Evolutionary conservation across 2,329 filamentous ascomycete species (phyloP).

Genomic region (Sporothrix pseudoabietina): DNA sequence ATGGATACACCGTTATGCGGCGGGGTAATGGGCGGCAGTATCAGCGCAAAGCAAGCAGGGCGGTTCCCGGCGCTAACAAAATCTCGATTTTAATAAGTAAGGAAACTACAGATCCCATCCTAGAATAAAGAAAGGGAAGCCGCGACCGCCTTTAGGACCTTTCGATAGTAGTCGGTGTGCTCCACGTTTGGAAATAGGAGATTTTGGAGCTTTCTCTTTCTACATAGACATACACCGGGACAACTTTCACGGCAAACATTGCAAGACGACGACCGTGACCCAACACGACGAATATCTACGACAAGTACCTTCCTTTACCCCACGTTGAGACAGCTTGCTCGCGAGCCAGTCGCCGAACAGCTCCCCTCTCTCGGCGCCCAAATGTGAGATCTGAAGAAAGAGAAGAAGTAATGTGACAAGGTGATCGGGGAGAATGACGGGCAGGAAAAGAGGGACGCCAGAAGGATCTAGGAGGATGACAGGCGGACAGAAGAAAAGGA

Average conservation of each 20-base stretch:
- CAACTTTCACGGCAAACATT: background rate
- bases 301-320: background rate
- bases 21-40: constrained; percentile 20
- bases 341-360: background rate
- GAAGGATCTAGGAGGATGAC: constrained; percentile 5
- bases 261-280: background rate
- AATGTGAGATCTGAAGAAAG: constrained; percentile 16
- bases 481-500: background rate
- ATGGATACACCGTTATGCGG: background rate
- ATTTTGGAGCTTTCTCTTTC: background rate
- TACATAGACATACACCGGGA: background rate
- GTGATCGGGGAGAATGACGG: background rate
- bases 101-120: background rate
- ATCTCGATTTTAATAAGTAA: constrained; percentile 5
- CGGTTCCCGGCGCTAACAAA: constrained; percentile 22
- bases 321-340: background rate
- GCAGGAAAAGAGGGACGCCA: background rate
- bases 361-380: background rate
- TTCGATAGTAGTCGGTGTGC: background rate
- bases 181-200: background rate
- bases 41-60: background rate
- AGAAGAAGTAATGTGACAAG: background rate
- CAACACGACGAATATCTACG: background rate
- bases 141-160: constrained; percentile 9
- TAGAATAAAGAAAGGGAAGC: background rate